Conservation (phyloP, 2,329 filamentous ascomycete genomes). For the Fusarium continuum region DNA sequence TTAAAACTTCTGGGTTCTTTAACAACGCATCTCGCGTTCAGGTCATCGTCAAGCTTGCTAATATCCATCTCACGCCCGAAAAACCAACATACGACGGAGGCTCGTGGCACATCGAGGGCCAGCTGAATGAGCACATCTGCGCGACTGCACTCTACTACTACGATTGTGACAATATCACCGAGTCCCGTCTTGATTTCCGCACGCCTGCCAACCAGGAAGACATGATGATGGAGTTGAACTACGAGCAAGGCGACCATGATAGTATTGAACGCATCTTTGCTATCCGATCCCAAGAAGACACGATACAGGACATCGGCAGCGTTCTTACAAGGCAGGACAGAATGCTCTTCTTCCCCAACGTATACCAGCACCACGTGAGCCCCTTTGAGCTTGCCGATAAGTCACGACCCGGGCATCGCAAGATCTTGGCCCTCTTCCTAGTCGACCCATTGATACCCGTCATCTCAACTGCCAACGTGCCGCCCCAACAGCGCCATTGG, state of each 20-base stretch:
- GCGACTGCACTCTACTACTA: constrained; percentile 71
- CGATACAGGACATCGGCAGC: constrained; percentile 54
- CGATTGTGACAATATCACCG: constrained; percentile 67
- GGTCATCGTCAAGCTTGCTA: constrained; percentile 70
- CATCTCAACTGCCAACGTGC: constrained; percentile 56
- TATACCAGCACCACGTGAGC: constrained; percentile 60
- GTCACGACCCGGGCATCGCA: constrained; percentile 64
- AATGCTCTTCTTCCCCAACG: constrained; percentile 65
- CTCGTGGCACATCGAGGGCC: constrained; percentile 65
- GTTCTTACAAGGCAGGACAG: constrained; percentile 59
- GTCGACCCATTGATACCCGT: constrained; percentile 63
- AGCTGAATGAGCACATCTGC: constrained; percentile 69
- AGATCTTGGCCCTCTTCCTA: constrained; percentile 68
- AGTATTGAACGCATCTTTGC: constrained; percentile 51
- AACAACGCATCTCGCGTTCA: constrained; percentile 56
- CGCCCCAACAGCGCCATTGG: constrained; percentile 55
- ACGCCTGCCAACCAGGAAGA: constrained; percentile 50
- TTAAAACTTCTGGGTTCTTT: constrained; percentile 45
- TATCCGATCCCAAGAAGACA: constrained; percentile 31
- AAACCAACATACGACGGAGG: constrained; percentile 63
- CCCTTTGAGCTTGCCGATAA: constrained; percentile 62
- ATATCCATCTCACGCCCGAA: constrained; percentile 68
- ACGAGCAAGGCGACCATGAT: constrained; percentile 48
- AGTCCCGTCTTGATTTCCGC: constrained; percentile 60
- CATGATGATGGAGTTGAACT: constrained; percentile 35